These are phyloP conservation scores for Oryza glaberrima DNA, from an alignment of 176 grass and related monocot species.

Conservation along the genomic window DNA sequence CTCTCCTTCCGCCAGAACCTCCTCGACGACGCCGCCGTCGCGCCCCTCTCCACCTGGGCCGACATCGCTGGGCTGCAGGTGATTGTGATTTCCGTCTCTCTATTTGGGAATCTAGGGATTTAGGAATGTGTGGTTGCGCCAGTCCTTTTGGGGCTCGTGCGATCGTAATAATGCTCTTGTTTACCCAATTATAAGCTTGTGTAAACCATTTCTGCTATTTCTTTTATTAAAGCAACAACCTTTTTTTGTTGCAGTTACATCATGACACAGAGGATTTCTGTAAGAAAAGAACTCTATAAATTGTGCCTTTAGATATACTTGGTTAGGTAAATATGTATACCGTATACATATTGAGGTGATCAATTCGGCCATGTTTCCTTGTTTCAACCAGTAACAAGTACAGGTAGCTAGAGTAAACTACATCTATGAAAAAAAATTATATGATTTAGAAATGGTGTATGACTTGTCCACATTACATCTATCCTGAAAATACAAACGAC, in stretches of 20 bases:
- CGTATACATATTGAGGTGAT: neutral
- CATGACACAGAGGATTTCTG: neutral
- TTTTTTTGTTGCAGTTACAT: neutral
- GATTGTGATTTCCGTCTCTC: constrained; percentile 45
- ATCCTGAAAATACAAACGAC: neutral
- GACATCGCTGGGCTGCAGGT: constrained; percentile 73
- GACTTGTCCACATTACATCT: neutral
- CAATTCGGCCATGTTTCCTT: neutral
- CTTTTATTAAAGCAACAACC: neutral
- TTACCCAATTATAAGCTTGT: constrained; percentile 14
- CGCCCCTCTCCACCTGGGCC: constrained; percentile 70
- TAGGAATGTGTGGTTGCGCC: neutral
- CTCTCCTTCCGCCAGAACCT: constrained; percentile 88
- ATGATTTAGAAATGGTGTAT: neutral
- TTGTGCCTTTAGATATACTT: neutral
- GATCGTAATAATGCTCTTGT: neutral
- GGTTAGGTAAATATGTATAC: neutral
- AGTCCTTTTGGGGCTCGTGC: neutral
- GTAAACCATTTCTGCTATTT: constrained; percentile 25
- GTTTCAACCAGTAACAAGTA: neutral
- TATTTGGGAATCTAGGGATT: neutral
- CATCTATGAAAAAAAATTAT: neutral
- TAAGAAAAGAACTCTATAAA: neutral
- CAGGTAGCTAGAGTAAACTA: neutral
- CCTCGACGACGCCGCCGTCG: constrained; percentile 68